A percentile compares a stretch with the other conserved stretches of the same genome.
Evolutionary conservation across 1,284 basidiomycete genomes (phyloP).

Genomic region (Trametes pubescens): DNA sequence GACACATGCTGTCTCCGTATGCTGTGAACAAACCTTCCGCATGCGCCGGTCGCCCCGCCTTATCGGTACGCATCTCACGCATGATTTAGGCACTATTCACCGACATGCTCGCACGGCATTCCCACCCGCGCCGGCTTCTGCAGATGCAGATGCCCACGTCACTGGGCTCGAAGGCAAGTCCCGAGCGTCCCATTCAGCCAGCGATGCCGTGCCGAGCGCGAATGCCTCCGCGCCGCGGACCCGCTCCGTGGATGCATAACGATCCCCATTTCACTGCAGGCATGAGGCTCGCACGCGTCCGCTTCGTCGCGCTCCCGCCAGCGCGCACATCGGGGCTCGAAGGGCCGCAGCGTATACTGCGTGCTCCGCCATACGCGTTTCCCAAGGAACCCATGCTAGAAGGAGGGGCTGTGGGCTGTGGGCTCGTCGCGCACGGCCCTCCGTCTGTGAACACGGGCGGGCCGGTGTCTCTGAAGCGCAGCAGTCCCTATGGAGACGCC

Average conservation of each 20-base stretch:
- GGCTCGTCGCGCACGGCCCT: constrained; percentile 10
- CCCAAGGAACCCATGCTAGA: constrained; percentile 16
- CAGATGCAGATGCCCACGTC: constrained; percentile 9
- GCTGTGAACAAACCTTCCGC: constrained; percentile 1
- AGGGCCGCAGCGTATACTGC: neutral
- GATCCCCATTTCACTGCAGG: constrained; percentile 13
- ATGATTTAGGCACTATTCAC: constrained; percentile 30
- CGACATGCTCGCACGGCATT: constrained; percentile 11
- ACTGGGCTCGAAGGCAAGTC: constrained; percentile 13
- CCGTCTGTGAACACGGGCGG: constrained; percentile 13
- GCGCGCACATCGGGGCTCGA: constrained; percentile 1
- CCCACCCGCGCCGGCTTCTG: constrained; percentile 11
- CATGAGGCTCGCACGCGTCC: constrained; percentile 10
- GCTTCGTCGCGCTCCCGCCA: neutral
- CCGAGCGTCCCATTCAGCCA: constrained; percentile 15
- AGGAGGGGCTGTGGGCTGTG: constrained; percentile 13
- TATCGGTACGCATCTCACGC: constrained; percentile 14
- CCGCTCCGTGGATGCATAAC: neutral
- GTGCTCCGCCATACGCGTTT: neutral
- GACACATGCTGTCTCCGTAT: neutral
- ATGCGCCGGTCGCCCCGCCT: constrained; percentile 4
- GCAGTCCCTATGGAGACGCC: constrained; percentile 18
- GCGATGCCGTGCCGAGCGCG: constrained; percentile 11
- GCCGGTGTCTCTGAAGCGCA: constrained; percentile 11
- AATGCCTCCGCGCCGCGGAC: constrained; percentile 7